Evolutionary conservation across 176 grass and related monocot genomes (phyloP).

Genomic region (Rhynchospora pubera): DNA sequence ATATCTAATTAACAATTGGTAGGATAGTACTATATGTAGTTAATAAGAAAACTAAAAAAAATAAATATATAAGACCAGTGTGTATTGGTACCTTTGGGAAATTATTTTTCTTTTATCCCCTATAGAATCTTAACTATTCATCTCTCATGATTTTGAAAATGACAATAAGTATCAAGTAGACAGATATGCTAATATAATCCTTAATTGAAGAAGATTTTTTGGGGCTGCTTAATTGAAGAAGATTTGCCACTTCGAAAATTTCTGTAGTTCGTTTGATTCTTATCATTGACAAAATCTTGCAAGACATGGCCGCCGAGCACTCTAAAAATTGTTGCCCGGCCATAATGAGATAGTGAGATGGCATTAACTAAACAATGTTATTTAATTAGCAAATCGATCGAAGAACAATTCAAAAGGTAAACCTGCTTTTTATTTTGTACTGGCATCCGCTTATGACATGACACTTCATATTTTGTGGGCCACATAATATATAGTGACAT

Average conservation of each 20-base stretch:
- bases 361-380: no score
- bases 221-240: no score
- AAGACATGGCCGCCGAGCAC: background rate
- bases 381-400: background rate
- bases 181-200: background rate
- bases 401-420: constrained; percentile 1
- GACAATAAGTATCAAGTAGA: background rate
- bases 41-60: no score
- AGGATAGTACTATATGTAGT: background rate
- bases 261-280: background rate
- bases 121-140: background rate
- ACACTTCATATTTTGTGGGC: constrained; percentile 12
- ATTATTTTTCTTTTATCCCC: background rate
- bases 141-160: background rate
- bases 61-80: no score
- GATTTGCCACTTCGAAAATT: background rate
- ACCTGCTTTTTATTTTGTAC: background rate
- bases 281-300: background rate
- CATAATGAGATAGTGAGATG: no score
- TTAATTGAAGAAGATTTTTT: no score
- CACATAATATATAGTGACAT: constrained; percentile 6
- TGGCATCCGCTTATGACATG: background rate
- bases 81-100: background rate
- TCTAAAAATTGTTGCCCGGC: background rate
- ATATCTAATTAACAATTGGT: background rate